Evolutionary conservation across 2,329 filamentous ascomycete species (phyloP).

Genomic region (Monosporascus sp.): DNA sequence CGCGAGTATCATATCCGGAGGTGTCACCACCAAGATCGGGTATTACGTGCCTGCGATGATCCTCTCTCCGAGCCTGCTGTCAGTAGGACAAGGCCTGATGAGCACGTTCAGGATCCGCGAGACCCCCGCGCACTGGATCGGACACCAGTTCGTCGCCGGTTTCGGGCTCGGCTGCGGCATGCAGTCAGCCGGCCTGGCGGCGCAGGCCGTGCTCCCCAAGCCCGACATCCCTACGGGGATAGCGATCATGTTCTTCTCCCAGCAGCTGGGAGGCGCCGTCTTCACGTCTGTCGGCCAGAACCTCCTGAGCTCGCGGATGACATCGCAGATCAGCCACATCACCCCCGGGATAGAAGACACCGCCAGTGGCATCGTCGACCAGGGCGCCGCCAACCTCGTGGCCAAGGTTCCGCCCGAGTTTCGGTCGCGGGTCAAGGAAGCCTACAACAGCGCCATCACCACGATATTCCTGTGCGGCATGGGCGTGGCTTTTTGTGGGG

Average conservation of each 20-base stretch:
- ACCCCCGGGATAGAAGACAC: slow-evolving; percentile 29
- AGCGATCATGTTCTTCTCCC: slow-evolving; percentile 39
- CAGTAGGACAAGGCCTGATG: slow-evolving; percentile 50
- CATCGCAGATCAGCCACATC: slow-evolving; percentile 21
- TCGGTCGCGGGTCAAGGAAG: slow-evolving; percentile 41
- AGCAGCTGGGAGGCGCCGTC: slow-evolving; percentile 40
- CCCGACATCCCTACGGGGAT: slow-evolving; percentile 41
- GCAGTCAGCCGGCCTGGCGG: slow-evolving; percentile 51
- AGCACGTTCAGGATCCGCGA: slow-evolving; percentile 47
- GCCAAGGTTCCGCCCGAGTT: slow-evolving; percentile 37
- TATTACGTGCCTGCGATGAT: slow-evolving; percentile 58
- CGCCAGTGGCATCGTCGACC: slow-evolving; percentile 22
- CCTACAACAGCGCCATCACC: slow-evolving; percentile 51
- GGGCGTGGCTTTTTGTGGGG: slow-evolving; percentile 41
- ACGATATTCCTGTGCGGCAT: slow-evolving; percentile 51
- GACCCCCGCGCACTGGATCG: slow-evolving; percentile 49
- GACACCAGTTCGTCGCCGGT: slow-evolving; percentile 53
- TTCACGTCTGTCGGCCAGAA: slow-evolving; percentile 42
- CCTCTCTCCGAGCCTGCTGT: slow-evolving; percentile 41
- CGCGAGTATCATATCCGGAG: slow-evolving; percentile 43
- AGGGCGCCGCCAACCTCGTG: slow-evolving; percentile 47
- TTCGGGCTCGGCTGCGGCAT: slow-evolving; percentile 55
- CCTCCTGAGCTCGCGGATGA: slow-evolving; percentile 29
- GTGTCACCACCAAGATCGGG: slow-evolving; percentile 45
- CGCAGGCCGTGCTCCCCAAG: slow-evolving; percentile 35